These are phyloP conservation scores for Penicillium griseofulvum DNA, from an alignment of 2,329 filamentous ascomycete genomes.

Conservation along the genomic window DNA sequence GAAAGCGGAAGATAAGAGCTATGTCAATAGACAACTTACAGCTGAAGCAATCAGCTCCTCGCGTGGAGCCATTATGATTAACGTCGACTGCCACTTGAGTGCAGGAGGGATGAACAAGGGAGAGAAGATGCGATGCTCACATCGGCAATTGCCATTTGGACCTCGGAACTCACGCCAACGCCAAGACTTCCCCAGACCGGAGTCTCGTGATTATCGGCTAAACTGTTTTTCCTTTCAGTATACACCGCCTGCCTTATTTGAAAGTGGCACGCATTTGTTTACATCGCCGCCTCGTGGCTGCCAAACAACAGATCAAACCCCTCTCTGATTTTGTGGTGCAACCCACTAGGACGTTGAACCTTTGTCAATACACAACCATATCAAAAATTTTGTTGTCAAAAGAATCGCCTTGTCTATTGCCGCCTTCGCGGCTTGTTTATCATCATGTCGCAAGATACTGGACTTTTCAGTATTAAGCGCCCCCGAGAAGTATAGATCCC, in stretches of 20 bases:
- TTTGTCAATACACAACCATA: slow-evolving; percentile 1
- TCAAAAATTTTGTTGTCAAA: neutral
- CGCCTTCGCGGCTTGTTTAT: slow-evolving; percentile 29
- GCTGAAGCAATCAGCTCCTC: slow-evolving; percentile 89
- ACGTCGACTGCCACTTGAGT: slow-evolving; percentile 11
- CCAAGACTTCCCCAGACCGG: slow-evolving; percentile 33
- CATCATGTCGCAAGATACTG: slow-evolving; percentile 81
- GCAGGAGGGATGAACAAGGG: slow-evolving; percentile 11
- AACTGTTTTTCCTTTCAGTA: slow-evolving; percentile 18
- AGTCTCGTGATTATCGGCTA: slow-evolving; percentile 30
- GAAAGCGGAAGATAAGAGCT: slow-evolving; percentile 27
- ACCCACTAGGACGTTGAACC: neutral
- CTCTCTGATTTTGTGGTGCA: slow-evolving; percentile 14
- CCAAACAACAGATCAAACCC: slow-evolving; percentile 17
- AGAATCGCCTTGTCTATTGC: slow-evolving; percentile 6
- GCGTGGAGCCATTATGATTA: slow-evolving; percentile 70
- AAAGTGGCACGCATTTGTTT: slow-evolving; percentile 37
- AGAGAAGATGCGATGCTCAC: slow-evolving; percentile 17
- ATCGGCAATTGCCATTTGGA: slow-evolving; percentile 33
- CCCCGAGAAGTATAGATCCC: slow-evolving; percentile 72
- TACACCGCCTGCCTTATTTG: slow-evolving; percentile 32
- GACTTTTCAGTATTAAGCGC: slow-evolving; percentile 86
- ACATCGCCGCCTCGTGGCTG: slow-evolving; percentile 24
- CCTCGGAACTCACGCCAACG: slow-evolving; percentile 35
- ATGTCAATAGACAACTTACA: slow-evolving; percentile 48